Evolutionary conservation across 176 grass and related monocot genomes (phyloP), one percentile per base, ranked within the genome.

Genomic region (Tillandsia leiboldiana): DNA sequence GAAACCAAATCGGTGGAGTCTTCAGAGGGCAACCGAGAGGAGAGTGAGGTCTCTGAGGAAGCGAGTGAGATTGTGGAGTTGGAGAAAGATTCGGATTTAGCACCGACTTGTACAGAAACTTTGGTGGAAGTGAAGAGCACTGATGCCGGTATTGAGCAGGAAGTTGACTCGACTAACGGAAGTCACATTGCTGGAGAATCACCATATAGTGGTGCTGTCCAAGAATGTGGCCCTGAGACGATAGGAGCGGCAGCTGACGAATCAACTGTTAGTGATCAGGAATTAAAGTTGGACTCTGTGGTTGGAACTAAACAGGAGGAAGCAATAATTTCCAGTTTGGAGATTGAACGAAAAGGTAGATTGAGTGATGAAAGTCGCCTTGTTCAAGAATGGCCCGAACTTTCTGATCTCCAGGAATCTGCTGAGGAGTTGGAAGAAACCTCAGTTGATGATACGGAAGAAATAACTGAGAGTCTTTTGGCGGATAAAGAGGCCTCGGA

Each of bases 401-500:
- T 65, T 8, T 58, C 26, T 48, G 63, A 28, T 54, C n/a, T 76
- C 28, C 50, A 0, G 22, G 63, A 26, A 66, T 56, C 50, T 26
- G 70, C 67, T 10, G 22, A 8, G 63, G 78, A 64, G 62, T 68
- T 48, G 10, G 51, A 15, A 20, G 54, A 68, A 51, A 49, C 66
- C 33, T 64, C 62, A 50, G 51, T 48, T n/a, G 64, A 12, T 51
- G 57, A 72, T 53, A 20, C 12, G 9, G 64, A 51, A 27, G 53
- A 79, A 58, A 51, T 17, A 7, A 42, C 61, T 70, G 71, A 72
- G 70, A 75, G 10, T 57, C 84, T 29, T 64, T 83, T 85, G 79
- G 86, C 85, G 64, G 79, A 78, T 72, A 77, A 78, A 64, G 80
- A 78, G 51, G 71, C 52, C 77, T 90, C 87, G 2, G 84, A 88